phyloP scores from a whole-genome alignment of 352 stramenopile species.

The Phytophthora foliorum region DNA sequence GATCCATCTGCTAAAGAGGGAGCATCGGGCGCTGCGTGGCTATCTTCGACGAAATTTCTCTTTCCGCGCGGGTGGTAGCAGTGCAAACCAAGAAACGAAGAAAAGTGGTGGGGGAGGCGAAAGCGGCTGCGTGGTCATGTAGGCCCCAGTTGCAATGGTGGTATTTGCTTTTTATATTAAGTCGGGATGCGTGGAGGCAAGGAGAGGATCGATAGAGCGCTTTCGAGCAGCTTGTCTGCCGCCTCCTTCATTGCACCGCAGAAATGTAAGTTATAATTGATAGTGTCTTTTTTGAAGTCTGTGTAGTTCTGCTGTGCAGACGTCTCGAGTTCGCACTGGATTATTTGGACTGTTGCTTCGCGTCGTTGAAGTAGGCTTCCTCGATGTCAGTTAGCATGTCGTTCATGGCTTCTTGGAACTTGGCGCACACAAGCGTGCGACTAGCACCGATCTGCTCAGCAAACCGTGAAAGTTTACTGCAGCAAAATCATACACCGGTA shows the following conservation, averaged over 20 bases:
- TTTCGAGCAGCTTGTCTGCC: slow-evolving; percentile 17
- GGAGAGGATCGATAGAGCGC: slow-evolving; percentile 14
- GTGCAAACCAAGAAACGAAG: slow-evolving; percentile 44
- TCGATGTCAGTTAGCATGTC: slow-evolving; percentile 80
- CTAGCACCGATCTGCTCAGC: slow-evolving; percentile 77
- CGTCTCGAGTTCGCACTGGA: not conserved
- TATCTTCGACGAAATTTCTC: slow-evolving; percentile 89
- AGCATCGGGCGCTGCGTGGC: slow-evolving; percentile 77
- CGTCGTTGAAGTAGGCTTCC: slow-evolving; percentile 64
- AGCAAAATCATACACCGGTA: slow-evolving; percentile 3
- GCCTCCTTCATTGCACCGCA: slow-evolving; percentile 22
- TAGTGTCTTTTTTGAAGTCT: slow-evolving; percentile 15
- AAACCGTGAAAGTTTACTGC: slow-evolving; percentile 84
- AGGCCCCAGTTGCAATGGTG: slow-evolving; percentile 14
- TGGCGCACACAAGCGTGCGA: slow-evolving; percentile 62
- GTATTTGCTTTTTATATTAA: slow-evolving; percentile 38
- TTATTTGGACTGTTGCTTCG: slow-evolving; percentile 40
- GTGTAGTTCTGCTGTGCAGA: not conserved
- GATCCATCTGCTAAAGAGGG: slow-evolving; percentile 72
- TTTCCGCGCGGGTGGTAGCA: slow-evolving; percentile 56
- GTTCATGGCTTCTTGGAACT: slow-evolving; percentile 82
- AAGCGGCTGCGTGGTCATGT: slow-evolving; percentile 80
- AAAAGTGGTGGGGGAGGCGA: slow-evolving; percentile 52
- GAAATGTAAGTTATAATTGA: slow-evolving; percentile 50
- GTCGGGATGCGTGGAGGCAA: slow-evolving; percentile 12